A percentile compares a stretch with the other conserved stretches of the same genome.
Evolutionary conservation across 306 rosid genomes (phyloP).

Genomic region (Fagus sylvatica): DNA sequence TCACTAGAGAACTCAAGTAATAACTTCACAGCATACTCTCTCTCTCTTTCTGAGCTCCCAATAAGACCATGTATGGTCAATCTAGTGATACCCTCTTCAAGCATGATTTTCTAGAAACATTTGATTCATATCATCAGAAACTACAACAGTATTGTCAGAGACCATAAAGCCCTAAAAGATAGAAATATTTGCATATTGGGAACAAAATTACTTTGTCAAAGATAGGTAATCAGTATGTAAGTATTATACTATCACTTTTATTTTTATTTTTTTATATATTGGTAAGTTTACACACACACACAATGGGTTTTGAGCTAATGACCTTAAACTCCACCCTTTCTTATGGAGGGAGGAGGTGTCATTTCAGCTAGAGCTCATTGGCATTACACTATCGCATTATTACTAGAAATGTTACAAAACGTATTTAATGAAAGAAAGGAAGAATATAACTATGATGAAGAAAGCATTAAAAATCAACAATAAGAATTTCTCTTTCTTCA

Average conservation of each 20-base stretch:
- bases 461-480: not conserved
- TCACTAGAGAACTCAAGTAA: conserved; percentile 54
- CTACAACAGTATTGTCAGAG: not conserved
- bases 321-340: no score
- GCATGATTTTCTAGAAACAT: conserved; percentile 49
- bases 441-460: not conserved
- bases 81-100: conserved; percentile 52
- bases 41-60: conserved; percentile 60
- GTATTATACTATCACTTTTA: not conserved
- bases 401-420: not conserved
- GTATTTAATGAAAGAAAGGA: not conserved
- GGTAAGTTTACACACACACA: no score
- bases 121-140: conserved; percentile 16
- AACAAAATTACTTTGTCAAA: not conserved
- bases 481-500: not conserved
- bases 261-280: no score
- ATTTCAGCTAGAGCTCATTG: no score
- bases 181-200: not conserved
- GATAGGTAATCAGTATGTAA: not conserved
- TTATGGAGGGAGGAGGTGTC: no score
- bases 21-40: conserved; percentile 56
- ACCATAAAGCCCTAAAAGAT: not conserved
- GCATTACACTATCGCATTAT: no score
- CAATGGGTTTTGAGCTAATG: no score
- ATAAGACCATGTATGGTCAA: conserved; percentile 64